Conservation (phyloP, 495 filamentous ascomycete genomes). For the Neurospora intermedia region DNA sequence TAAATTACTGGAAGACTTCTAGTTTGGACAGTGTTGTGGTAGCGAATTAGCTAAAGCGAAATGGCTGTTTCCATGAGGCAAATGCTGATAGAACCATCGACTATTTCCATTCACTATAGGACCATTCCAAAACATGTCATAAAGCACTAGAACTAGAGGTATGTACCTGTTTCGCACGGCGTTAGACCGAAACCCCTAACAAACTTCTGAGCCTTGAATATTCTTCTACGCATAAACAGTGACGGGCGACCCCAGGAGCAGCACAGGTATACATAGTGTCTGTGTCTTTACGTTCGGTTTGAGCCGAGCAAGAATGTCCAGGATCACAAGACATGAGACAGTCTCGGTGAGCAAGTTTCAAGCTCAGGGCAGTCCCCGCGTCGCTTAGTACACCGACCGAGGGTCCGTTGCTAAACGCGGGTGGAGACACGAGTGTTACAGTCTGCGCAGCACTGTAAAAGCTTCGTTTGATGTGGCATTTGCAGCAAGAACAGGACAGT, state of each 20-base stretch:
- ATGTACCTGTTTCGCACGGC: neutral
- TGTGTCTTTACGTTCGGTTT: neutral
- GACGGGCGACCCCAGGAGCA: neutral
- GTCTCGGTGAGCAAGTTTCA: conserved; percentile 10
- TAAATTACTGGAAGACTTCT: neutral
- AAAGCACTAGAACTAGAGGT: no score
- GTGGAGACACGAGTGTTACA: neutral
- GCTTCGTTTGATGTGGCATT: neutral
- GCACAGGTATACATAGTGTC: neutral
- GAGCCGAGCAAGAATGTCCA: neutral
- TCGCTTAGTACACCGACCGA: neutral
- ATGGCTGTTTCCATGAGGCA: neutral
- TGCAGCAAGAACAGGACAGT: neutral
- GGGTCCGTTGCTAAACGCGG: neutral
- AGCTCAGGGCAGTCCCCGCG: neutral
- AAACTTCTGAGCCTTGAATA: neutral
- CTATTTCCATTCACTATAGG: neutral
- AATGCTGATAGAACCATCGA: neutral
- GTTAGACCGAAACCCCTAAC: neutral
- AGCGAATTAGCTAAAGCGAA: neutral
- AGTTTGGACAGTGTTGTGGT: neutral
- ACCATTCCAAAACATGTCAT: neutral
- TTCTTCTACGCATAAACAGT: neutral
- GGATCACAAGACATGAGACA: neutral
- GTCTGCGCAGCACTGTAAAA: neutral